Conservation (phyloP, 108 stramenopile genomes). For the Cylindrotheca closterium region DNA sequence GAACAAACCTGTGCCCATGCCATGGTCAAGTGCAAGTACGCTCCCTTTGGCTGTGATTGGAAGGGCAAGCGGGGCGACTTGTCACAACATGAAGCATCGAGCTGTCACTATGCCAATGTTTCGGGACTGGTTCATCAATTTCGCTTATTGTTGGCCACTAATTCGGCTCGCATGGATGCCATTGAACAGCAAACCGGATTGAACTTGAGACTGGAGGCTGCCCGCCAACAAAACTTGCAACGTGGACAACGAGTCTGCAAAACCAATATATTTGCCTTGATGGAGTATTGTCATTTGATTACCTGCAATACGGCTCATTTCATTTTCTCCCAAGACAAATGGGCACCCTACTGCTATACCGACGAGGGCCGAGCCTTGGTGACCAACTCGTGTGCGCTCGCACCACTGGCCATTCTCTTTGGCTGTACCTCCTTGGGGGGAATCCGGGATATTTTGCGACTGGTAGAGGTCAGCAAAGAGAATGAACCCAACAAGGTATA, state of each 20-base stretch:
- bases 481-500: background rate
- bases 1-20: constrained; percentile 22
- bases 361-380: constrained; percentile 22
- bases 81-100: constrained; percentile 14
- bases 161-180: constrained; percentile 16
- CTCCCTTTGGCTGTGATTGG: constrained; percentile 33
- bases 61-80: constrained; percentile 19
- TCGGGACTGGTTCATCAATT: constrained; percentile 19
- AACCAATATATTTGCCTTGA: constrained; percentile 14
- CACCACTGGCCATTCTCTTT: constrained; percentile 6
- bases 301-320: constrained; percentile 23
- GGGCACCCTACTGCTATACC: constrained; percentile 15
- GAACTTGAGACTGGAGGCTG: constrained; percentile 7
- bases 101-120: constrained; percentile 15
- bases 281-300: constrained; percentile 27
- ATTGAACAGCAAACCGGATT: constrained; percentile 20
- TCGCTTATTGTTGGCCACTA: constrained; percentile 9
- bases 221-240: constrained; percentile 11
- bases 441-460: background rate
- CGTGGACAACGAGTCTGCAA: constrained; percentile 18
- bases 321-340: constrained; percentile 16
- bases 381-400: constrained; percentile 17
- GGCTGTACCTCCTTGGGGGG: background rate
- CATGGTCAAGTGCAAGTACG: constrained; percentile 20
- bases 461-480: background rate